Base-by-base conservation (phyloP, 805 yeast species). In the Candida corydali region DNA sequence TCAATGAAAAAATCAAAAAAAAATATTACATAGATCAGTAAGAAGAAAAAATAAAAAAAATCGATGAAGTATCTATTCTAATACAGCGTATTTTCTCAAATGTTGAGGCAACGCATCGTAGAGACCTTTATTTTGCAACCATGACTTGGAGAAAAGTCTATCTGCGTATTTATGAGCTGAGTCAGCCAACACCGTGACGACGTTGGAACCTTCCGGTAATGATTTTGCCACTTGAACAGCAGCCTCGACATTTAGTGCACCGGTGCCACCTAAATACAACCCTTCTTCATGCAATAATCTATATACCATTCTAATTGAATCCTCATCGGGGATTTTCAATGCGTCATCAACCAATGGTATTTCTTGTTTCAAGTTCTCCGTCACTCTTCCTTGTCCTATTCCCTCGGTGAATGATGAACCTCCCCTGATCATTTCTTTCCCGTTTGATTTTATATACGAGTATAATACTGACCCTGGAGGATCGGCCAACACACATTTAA, bases 391-490 rank as follows among this genome's bases (percentile, higher is more conserved):
- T 63, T 89, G 97, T 19, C 97, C 97, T 63, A 89, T 87, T 22
- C 97, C 97, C 64, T 89, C 97, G 19, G 96, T 89, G 59, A 89
- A 87, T 0, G 95, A 83, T 3, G 86, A 77, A 20, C 97, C 97
- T 1, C 75, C 70, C 51, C 88, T 75, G 29, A 78, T 86, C 39
- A 82, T 61, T 8, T 74, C 70, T 54, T 80, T 66, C 22, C 91
- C 91, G 12, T 79, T 77, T 4, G 84, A 69, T 42, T 76, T 79
- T 42, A 89, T 78, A 54, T 81, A 87, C 8, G 87, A 76, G 63
- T 85, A 86, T 31, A 89, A 70, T 34, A 84, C 85, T 3, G 93
- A 81, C 40, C 97, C 96, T 10, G 96, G 96, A 16, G 97, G 96
- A 59, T 89, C 97, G 1, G 97, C 95, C 41, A 86, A 75, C 36